Evolutionary conservation across 345 rosid genomes (phyloP).

Genomic region (Bruguiera sexangula): DNA sequence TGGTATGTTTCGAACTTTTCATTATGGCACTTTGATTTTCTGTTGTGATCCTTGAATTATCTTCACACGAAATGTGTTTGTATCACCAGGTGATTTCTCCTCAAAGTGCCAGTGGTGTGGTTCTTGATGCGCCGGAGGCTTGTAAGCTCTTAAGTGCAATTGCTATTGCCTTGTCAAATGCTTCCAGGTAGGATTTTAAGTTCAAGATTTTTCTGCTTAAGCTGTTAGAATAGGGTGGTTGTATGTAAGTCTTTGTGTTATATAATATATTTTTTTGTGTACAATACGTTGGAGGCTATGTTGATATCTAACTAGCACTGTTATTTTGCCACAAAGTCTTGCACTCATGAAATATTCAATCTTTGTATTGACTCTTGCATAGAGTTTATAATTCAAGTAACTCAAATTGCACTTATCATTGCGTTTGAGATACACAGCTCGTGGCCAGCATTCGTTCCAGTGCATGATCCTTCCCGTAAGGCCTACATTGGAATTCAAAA

Average conservation of each 20-base stretch:
- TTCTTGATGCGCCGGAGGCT: constrained; percentile 89
- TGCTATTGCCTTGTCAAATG: constrained; percentile 90
- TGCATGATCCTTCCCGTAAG: constrained; percentile 86
- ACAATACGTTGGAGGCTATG: too few relatives aligned
- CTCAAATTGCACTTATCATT: constrained; percentile 7
- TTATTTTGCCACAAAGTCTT: too few relatives aligned
- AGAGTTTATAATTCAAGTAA: constrained; percentile 3
- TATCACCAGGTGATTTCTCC: constrained; percentile 74
- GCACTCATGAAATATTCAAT: too few relatives aligned
- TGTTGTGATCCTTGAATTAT: constrained; percentile 1
- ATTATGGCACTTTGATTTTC: constrained; percentile 1
- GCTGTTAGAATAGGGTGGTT: constrained; percentile 10
- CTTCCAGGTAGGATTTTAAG: constrained; percentile 61
- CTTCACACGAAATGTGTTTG: constrained; percentile 17
- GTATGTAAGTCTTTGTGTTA: constrained; percentile 1
- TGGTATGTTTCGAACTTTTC: constrained; percentile 46
- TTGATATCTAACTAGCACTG: too few relatives aligned
- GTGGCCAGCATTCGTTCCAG: constrained; percentile 98
- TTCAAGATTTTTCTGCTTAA: constrained; percentile 15
- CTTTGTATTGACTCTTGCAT: not conserved
- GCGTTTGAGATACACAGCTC: constrained; percentile 45
- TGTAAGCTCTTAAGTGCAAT: constrained; percentile 90
- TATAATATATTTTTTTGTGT: not conserved
- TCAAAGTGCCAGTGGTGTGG: constrained; percentile 96
- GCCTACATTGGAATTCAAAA: constrained; percentile 92